Evolutionary conservation across 2,329 filamentous ascomycete species (phyloP).

Genomic region (Trichoderma sp.): DNA sequence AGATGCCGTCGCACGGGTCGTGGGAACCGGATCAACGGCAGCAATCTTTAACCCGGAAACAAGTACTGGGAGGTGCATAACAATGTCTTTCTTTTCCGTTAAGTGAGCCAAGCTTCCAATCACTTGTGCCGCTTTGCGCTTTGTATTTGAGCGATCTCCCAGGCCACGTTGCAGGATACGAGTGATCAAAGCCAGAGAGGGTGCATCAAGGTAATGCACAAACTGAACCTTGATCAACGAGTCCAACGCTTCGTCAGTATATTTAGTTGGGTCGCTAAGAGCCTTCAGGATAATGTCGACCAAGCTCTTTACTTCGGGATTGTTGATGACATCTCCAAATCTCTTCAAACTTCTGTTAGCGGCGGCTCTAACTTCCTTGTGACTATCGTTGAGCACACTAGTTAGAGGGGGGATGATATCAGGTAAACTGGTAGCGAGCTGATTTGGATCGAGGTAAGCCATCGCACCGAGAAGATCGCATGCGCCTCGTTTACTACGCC

Average conservation of each 20-base stretch:
- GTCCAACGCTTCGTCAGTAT: slow-evolving; percentile 93
- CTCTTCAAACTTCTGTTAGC: slow-evolving; percentile 96
- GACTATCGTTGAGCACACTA: slow-evolving; percentile 91
- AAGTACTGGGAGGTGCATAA: slow-evolving; percentile 86
- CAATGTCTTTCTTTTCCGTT: slow-evolving; percentile 92
- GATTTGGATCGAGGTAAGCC: slow-evolving; percentile 96
- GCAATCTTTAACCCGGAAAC: slow-evolving; percentile 87
- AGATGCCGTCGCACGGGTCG: slow-evolving; percentile 92
- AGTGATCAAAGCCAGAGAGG: slow-evolving; percentile 90
- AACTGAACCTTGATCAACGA: slow-evolving; percentile 97
- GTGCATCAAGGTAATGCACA: slow-evolving; percentile 96
- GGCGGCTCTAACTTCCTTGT: slow-evolving; percentile 91
- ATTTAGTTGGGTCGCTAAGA: slow-evolving; percentile 93
- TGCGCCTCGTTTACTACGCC: slow-evolving; percentile 97
- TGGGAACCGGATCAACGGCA: slow-evolving; percentile 92
- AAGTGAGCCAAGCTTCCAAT: slow-evolving; percentile 97
- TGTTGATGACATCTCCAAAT: slow-evolving; percentile 97
- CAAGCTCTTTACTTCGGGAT: slow-evolving; percentile 92
- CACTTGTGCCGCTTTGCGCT: slow-evolving; percentile 94
- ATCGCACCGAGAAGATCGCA: slow-evolving; percentile 96
- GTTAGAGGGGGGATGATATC: slow-evolving; percentile 97
- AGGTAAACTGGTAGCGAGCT: slow-evolving; percentile 86
- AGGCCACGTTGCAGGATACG: slow-evolving; percentile 93
- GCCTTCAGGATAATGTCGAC: slow-evolving; percentile 93
- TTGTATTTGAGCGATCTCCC: slow-evolving; percentile 87